Evolutionary conservation across 1,139 yeast genomes (phyloP).

Genomic region (Pichia sp.): DNA sequence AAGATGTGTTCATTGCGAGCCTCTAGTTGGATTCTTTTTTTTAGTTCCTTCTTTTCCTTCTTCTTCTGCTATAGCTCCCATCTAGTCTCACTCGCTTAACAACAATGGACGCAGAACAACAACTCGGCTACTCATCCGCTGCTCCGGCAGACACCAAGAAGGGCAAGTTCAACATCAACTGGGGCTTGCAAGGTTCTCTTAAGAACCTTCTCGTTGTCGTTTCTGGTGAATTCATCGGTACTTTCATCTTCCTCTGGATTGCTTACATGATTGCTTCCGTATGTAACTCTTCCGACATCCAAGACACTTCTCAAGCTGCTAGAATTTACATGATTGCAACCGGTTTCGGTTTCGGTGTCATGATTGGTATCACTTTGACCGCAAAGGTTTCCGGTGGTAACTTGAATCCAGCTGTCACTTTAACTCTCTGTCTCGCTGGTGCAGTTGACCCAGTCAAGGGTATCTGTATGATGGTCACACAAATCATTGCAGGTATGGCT

Average conservation of each 20-base stretch:
- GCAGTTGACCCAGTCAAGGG: slow-evolving; percentile 75
- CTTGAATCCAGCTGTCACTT: slow-evolving; percentile 83
- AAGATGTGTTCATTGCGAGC: too few relatives aligned
- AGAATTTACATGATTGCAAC: slow-evolving; percentile 70
- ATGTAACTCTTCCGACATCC: slow-evolving; percentile 59
- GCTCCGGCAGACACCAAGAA: slow-evolving; percentile 9
- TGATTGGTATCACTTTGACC: slow-evolving; percentile 67
- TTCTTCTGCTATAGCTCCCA: not conserved
- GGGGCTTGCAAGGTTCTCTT: slow-evolving; percentile 30
- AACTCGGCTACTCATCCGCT: slow-evolving; percentile 32
- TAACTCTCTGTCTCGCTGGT: slow-evolving; percentile 60
- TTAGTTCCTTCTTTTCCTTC: not conserved
- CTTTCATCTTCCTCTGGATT: slow-evolving; percentile 75
- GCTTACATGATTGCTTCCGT: slow-evolving; percentile 81
- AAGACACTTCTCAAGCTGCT: slow-evolving; percentile 52
- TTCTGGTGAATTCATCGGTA: slow-evolving; percentile 74
- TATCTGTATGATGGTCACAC: slow-evolving; percentile 54
- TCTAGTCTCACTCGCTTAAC: not conserved
- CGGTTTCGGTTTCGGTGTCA: slow-evolving; percentile 84
- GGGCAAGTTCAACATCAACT: slow-evolving; percentile 24
- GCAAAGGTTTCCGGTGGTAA: slow-evolving; percentile 86
- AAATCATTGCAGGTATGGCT: slow-evolving; percentile 81
- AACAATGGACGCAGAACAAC: slow-evolving; percentile 29
- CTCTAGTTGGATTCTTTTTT: too few relatives aligned
- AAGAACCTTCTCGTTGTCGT: slow-evolving; percentile 49